These are phyloP conservation scores for Annulohypoxylon stygium DNA, from an alignment of 495 filamentous ascomycete genomes.

Conservation along the genomic window DNA sequence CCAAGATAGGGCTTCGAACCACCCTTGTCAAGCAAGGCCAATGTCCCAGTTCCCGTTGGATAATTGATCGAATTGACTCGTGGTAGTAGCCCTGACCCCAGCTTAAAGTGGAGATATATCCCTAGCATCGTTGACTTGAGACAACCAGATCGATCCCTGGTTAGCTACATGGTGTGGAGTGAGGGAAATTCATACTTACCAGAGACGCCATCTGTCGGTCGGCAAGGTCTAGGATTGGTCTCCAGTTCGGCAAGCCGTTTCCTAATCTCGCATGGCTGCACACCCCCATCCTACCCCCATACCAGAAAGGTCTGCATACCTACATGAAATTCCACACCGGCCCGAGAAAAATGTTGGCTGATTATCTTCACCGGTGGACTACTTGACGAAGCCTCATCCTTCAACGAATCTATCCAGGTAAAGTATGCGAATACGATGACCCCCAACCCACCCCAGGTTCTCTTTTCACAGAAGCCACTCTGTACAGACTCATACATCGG, in stretches of 20 bases:
- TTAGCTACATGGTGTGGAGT: not conserved
- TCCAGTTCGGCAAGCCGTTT: constrained; percentile 8
- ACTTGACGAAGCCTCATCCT: not conserved
- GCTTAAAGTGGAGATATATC: not conserved
- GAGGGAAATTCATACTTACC: not conserved
- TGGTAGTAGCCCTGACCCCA: not conserved
- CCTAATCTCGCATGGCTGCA: not conserved
- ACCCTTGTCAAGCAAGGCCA: not conserved
- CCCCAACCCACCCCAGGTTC: not conserved
- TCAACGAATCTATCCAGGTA: not conserved
- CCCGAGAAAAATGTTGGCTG: not conserved
- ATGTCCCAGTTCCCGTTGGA: not conserved
- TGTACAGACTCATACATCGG: not conserved
- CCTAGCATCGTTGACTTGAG: not conserved
- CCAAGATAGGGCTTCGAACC: not conserved
- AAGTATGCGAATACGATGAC: not conserved
- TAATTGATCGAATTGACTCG: constrained; percentile 3
- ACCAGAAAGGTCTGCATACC: not conserved
- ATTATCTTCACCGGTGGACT: not conserved
- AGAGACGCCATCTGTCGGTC: not conserved
- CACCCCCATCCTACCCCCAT: not conserved
- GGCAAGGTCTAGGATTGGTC: not conserved
- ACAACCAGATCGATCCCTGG: constrained; percentile 1
- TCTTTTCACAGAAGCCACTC: not conserved
- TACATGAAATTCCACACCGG: not conserved